Conservation (phyloP, 2,329 filamentous ascomycete genomes). For the Epichloe uncinata region DNA sequence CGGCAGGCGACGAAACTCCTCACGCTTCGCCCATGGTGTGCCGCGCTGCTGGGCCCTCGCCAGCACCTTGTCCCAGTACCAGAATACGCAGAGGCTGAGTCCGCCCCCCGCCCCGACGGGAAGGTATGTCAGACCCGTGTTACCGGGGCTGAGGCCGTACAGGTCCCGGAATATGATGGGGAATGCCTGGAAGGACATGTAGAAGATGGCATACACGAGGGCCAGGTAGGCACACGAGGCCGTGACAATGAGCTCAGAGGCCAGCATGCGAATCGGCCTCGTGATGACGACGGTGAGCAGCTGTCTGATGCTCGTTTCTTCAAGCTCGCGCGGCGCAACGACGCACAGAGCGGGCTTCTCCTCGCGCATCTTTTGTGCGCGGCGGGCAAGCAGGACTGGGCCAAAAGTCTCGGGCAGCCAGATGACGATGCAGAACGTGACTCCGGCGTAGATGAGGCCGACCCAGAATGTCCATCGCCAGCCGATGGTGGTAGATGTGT, state of each 20-base stretch:
- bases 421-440: conserved; percentile 43
- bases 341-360: conserved; percentile 36
- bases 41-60: conserved; percentile 33
- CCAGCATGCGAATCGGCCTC: conserved; percentile 58
- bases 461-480: conserved; percentile 66
- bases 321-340: conserved; percentile 50
- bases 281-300: conserved; percentile 54
- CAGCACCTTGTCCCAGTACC: conserved; percentile 52
- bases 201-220: conserved; percentile 52
- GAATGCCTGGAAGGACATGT: conserved; percentile 67
- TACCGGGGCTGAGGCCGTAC: conserved; percentile 52
- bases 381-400: conserved; percentile 42
- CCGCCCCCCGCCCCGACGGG: conserved; percentile 51
- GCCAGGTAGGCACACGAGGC: conserved; percentile 59
- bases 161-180: conserved; percentile 52
- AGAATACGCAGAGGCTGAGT: conserved; percentile 46
- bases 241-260: conserved; percentile 59
- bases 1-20: conserved; percentile 58
- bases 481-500: conserved; percentile 39
- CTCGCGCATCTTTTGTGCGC: conserved; percentile 44
- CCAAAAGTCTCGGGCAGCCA: conserved; percentile 53
- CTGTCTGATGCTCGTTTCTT: conserved; percentile 41
- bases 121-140: conserved; percentile 54
- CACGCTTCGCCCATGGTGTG: conserved; percentile 44
- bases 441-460: conserved; percentile 52